Percentiles rank a stretch among this genome's conserved stretches.
Evolutionary conservation across 768 basidiomycete species (phyloP).

Genomic region (Podaxis mareebaensis): DNA sequence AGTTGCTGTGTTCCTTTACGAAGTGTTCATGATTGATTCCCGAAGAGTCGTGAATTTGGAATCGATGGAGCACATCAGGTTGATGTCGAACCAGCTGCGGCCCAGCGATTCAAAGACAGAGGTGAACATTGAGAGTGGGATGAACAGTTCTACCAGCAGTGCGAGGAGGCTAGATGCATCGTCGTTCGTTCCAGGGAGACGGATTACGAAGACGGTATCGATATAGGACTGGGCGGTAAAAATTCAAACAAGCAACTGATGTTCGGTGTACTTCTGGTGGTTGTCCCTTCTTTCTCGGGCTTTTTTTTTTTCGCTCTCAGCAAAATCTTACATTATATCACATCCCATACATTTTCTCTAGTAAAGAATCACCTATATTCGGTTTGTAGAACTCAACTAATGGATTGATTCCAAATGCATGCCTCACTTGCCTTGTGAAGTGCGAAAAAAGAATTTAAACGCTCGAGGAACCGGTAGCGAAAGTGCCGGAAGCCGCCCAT

Average conservation of each 20-base stretch:
- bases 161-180: not conserved
- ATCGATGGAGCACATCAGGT: conserved; percentile 9
- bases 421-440: not conserved
- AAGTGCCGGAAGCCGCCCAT: not conserved
- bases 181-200: not conserved
- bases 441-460: not conserved
- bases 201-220: not conserved
- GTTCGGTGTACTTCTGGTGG: not conserved
- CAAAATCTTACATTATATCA: not conserved
- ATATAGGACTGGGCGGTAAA: not conserved
- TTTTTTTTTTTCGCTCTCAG: not conserved
- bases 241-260: not conserved
- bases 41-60: conserved; percentile 11
- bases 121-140: not conserved
- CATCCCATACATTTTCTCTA: not conserved
- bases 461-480: not conserved
- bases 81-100: not conserved
- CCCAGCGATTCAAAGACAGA: not conserved
- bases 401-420: not conserved
- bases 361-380: too few relatives aligned
- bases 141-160: not conserved
- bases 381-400: too few relatives aligned
- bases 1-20: conserved; percentile 9
- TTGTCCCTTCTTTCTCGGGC: not conserved
- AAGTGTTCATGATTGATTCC: conserved; percentile 7